Conservation (phyloP, 306 rosid genomes). For the Senna siamea region DNA sequence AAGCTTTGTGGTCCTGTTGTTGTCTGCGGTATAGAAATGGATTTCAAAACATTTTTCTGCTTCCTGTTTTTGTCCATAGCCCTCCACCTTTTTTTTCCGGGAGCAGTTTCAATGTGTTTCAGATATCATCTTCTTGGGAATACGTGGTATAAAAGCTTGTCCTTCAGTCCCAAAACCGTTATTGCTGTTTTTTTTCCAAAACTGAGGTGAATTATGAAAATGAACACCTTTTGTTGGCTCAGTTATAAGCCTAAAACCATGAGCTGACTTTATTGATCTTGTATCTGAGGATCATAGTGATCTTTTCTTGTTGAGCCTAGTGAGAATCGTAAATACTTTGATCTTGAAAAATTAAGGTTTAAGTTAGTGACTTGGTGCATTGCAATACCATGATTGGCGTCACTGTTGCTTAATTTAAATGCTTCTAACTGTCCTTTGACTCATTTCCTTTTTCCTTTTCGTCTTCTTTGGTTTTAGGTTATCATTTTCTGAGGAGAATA, state of each 20-base stretch:
- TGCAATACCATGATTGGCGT: constrained; percentile 11
- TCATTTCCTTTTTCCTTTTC: constrained; percentile 8
- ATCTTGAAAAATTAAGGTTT: neutral
- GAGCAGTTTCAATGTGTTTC: neutral
- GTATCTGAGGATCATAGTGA: neutral
- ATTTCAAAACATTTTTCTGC: neutral
- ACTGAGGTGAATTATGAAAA: neutral
- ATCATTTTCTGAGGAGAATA: constrained; percentile 80
- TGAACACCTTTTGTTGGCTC: neutral
- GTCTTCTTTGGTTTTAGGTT: constrained; percentile 53
- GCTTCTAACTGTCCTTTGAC: constrained; percentile 6
- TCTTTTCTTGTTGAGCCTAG: neutral
- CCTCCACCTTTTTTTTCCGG: neutral
- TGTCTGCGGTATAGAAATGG: neutral
- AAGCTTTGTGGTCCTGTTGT: neutral
- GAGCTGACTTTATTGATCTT: neutral
- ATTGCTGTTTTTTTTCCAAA: neutral
- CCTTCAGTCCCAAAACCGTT: neutral
- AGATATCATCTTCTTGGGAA: neutral
- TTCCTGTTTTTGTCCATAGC: neutral
- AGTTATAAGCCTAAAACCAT: neutral
- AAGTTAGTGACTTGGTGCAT: neutral
- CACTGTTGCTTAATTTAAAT: neutral
- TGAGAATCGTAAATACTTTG: neutral
- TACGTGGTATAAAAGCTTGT: neutral